A percentile compares a stretch with the other conserved stretches of the same genome.
phyloP scores from a whole-genome alignment of 441 rosid species.

The Adansonia grandidieri region DNA sequence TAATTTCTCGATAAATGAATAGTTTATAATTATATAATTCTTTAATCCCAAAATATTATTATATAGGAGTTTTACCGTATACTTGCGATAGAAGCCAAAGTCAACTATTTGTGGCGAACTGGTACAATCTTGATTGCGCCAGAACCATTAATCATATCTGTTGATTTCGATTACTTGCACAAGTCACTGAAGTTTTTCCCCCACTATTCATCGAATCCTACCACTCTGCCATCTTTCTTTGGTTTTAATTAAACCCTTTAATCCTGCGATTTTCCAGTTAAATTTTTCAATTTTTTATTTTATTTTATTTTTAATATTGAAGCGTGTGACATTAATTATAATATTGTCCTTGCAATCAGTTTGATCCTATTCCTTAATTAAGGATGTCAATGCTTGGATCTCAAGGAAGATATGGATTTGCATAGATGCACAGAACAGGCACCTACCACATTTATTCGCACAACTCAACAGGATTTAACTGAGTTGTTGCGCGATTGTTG shows the following conservation, averaged over 20 bases:
- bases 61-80: no score
- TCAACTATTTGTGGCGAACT: not conserved
- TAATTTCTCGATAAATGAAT: no score
- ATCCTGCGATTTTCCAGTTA: not conserved
- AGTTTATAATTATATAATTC: no score
- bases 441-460: not conserved
- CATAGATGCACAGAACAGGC: not conserved
- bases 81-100: not conserved
- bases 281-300: not conserved
- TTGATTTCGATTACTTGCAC: constrained; percentile 16
- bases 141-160: no score
- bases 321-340: constrained; percentile 27
- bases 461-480: not conserved
- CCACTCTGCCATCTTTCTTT: constrained; percentile 19
- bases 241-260: constrained; percentile 10
- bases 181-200: not conserved
- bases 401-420: constrained; percentile 13
- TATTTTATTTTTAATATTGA: constrained; percentile 6
- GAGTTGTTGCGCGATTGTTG: not conserved
- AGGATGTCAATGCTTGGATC: constrained; percentile 22
- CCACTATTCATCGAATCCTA: constrained; percentile 36
- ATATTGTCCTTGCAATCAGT: not conserved
- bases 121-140: no score
- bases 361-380: constrained; percentile 4
- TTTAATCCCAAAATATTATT: no score